Evolutionary conservation across 129 eudicot species (phyloP), one percentile per base, ranked within the genome.

Genomic region (Pulicaria dysenterica): DNA sequence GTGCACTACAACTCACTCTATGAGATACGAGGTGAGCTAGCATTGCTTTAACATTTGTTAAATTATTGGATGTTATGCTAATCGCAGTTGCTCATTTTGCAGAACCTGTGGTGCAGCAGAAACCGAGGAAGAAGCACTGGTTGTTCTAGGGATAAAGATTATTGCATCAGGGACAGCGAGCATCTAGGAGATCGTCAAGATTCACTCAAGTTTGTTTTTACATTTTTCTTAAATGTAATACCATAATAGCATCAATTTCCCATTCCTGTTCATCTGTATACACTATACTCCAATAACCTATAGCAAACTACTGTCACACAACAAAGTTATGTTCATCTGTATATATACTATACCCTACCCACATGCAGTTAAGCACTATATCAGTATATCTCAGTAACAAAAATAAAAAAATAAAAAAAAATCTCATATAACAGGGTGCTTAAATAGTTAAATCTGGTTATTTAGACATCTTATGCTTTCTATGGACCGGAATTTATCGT

Each of bases 1-100:
- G 96, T 90, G 78, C 96, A 90, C 71, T 90, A 90, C 89, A 90
- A 90, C 74, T 90, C 96, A 6, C 84, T 90, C 56, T 87, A 90
- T 66, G 92, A 84, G 37, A 51, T 87, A 14, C 80, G 76, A 87
- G 96, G 96, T 89, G 41, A 5, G 70, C 60, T 43, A 58, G 66
- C 44, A 40, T 46, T 39, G 40, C 48, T 37, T 41, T 14, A 6
- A 63, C 46, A 10, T 15, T 40, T 6, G n/a, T 11, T 4, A 67
- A 56, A 46, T 45, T 72, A 46, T 9, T 39, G 16, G 38, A 57
- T 57, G 37, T 40, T 48, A 49, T 44, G 72, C 67, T 74, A 53
- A 63, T 65, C 50, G 24, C 31, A 40, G 24, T 60, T 69, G 56
- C 57, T 73, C 38, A 9, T 56, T 59, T 70, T 72, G 83, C 81